phyloP scores from a whole-genome alignment of 2,329 filamentous ascomycete species.

The Pseudogymnoascus sp. region DNA sequence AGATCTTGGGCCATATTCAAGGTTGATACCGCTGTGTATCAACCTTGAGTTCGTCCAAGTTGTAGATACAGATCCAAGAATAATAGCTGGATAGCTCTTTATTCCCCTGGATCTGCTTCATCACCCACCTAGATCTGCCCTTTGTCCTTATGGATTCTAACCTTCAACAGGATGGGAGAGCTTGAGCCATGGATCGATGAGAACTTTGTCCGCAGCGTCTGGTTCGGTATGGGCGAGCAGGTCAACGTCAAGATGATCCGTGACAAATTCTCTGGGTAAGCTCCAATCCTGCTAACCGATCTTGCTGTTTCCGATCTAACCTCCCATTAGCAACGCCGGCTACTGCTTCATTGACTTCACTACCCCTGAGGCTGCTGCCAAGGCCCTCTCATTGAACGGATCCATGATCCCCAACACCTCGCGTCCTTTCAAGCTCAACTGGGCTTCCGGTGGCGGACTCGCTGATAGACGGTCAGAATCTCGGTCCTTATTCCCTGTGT shows the following conservation, averaged over 20 bases:
- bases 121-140: neutral
- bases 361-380: conserved; percentile 73
- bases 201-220: conserved; percentile 94
- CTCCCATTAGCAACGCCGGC: conserved; percentile 67
- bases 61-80: neutral
- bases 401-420: conserved; percentile 86
- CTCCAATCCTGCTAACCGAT: conserved; percentile 9
- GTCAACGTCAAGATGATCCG: conserved; percentile 99
- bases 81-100: neutral
- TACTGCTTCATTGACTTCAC: conserved; percentile 98
- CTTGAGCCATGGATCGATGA: conserved; percentile 99
- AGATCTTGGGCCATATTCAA: conserved; percentile 40
- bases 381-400: conserved; percentile 85
- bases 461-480: conserved; percentile 74
- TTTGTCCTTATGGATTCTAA: neutral
- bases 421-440: conserved; percentile 97
- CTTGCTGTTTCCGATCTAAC: conserved; percentile 12
- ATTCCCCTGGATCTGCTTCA: neutral
- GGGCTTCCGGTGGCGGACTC: conserved; percentile 92
- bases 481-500: conserved; percentile 23
- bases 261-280: conserved; percentile 95
- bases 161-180: conserved; percentile 81
- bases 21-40: conserved; percentile 37
- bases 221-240: conserved; percentile 79
- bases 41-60: conserved; percentile 9